phyloP scores from a whole-genome alignment of 305 asterid genomes.

The Fraxinus dipetala region DNA sequence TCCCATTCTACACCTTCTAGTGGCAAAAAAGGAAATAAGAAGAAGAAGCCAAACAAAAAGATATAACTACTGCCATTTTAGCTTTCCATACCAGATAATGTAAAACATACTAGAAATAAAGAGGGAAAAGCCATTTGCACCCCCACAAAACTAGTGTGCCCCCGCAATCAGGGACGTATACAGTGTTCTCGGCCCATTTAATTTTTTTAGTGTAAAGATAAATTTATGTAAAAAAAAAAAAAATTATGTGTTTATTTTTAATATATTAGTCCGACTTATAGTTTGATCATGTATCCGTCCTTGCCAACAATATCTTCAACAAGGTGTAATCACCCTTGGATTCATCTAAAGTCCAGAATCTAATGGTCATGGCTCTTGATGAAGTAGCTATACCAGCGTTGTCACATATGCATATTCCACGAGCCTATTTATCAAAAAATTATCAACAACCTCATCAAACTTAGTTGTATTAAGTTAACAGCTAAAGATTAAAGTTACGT shows the following conservation, averaged over 20 bases:
- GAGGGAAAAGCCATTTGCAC: not conserved
- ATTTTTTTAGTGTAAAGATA: too few relatives aligned
- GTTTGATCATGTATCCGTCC: too few relatives aligned
- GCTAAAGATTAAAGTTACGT: not conserved
- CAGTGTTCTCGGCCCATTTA: too few relatives aligned
- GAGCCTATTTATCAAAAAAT: slow-evolving; percentile 50
- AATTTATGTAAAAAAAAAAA: too few relatives aligned
- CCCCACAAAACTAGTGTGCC: slow-evolving; percentile 98
- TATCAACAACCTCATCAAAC: slow-evolving; percentile 3
- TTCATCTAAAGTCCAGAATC: slow-evolving; percentile 73
- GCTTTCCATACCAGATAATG: not conserved
- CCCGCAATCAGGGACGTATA: too few relatives aligned
- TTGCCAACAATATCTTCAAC: slow-evolving; percentile 61
- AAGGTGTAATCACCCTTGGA: slow-evolving; percentile 46
- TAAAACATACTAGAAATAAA: slow-evolving; percentile 11
- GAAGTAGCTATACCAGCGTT: slow-evolving; percentile 81
- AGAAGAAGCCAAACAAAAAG: too few relatives aligned
- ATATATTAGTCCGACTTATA: too few relatives aligned
- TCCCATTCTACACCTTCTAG: too few relatives aligned
- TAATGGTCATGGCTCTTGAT: slow-evolving; percentile 77
- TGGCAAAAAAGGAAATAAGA: too few relatives aligned
- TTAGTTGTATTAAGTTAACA: not conserved
- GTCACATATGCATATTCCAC: slow-evolving; percentile 84
- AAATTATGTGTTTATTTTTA: too few relatives aligned
- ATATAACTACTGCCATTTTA: too few relatives aligned